Evolutionary conservation across 192 early-diverging fungal species (phyloP), one percentile per base, ranked within the genome.

Genomic region (Mortierella hygrophila): DNA sequence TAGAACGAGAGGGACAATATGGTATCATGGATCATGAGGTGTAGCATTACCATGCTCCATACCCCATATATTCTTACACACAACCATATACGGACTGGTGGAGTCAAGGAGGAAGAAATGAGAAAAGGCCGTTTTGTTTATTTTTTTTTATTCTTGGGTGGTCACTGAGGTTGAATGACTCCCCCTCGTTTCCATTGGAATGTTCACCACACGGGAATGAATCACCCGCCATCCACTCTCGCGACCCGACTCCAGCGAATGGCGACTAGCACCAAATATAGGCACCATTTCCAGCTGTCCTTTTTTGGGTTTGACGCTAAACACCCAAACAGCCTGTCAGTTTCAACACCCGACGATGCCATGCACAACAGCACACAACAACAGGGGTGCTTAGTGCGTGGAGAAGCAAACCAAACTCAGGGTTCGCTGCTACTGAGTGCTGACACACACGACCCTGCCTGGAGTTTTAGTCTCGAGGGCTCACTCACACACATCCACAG

Each of bases 251-350:
- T 26, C 23, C 0, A 57, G 0, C n/a, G 6, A 1, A 63, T 0
- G 10, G 26, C 60, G 60, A 26, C 26, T 65, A 52, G 60, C n/a
- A 65, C 60, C 60, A 65, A 65, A 65, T 65, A 65, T 65, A 65
- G 60, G 60, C 29, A 65, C 26, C 29, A 65, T 29, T 29, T 23
- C 29, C 29, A 65, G 35, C 26, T 7, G 21, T 8, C 21, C n/a
- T n/a, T 8, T 32, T 32, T 32, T 65, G 29, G 60, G 60, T 32
- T 65, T 65, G 9, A 26, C 29, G 60, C 29, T 65, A 32, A 29
- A 4, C 26, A 13, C 4, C n/a, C 13, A 46, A 55, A 55, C 52
- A 55, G 3, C 23, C 8, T 5, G 29, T 26, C 23, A 15, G 18
- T 65, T 65, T 65, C 60, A 65, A 32, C 11, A 29, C 11, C 60